Evolutionary conservation across 768 basidiomycete genomes (phyloP), one percentile per base, ranked within the genome.

Genomic region (Boletus barrowsii): DNA sequence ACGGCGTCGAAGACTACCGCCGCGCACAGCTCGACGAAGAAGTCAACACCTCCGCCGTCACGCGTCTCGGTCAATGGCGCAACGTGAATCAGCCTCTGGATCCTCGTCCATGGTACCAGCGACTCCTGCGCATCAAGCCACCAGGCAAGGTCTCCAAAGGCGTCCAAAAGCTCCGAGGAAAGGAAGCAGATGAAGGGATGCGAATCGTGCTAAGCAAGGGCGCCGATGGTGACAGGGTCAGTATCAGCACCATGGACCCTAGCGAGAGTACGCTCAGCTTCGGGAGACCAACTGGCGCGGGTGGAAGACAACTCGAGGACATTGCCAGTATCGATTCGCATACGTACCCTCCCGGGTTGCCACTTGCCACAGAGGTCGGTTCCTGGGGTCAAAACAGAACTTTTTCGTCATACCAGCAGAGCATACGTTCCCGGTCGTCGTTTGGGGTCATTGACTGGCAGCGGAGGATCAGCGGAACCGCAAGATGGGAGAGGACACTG

Each of bases 1-100:
- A 99, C 68, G 96, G 88, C 8, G 76, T 98, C 33, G 96, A 98
- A 73, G 96, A 99, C 72, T 95, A 92, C 68, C 85, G 95, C n/a
- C 86, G 96, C 47, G 88, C 88, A 10, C 62, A 72, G 10, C 78
- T 95, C 39, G 96, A 99, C 68, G 89, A 97, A 56, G 86, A 93
- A 64, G 95, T 98, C 60, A 99, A 99, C 75, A 97, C 86, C 49
- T 93, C 90, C 0, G 91, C 95, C 4, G 86, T 89, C 13, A 98
- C 94, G 2, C 91, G 91, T 59, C 82, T 99, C 11, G 86, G 84
- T 7, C 82, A 88, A 41, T 97, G 93, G 92, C 79, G 78, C 52
- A 98, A 99, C 68, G 83, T 93, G 22, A 99, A 98, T 64, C 86
- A 88, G 54, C 89, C 88, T 0, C 75, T 69, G 5, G 93, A 96